phyloP scores from a whole-genome alignment of 2,329 filamentous ascomycete genomes.

The Hypoxylon sp. region DNA sequence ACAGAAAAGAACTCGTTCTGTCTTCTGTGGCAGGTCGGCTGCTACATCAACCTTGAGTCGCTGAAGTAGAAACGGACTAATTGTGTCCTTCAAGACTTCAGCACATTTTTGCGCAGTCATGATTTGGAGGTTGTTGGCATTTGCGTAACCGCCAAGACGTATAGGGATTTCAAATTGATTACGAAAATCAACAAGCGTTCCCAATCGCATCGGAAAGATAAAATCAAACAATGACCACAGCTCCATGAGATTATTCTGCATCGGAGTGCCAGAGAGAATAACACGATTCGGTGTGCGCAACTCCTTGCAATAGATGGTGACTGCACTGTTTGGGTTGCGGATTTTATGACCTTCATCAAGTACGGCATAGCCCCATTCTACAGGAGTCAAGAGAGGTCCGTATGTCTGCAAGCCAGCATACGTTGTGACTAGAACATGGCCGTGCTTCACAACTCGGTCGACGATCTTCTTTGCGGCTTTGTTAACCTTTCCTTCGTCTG shows the following conservation, averaged over 20 bases:
- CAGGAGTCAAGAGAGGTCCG: constrained; percentile 82
- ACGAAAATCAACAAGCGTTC: constrained; percentile 90
- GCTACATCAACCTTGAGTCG: constrained; percentile 95
- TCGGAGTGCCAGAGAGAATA: constrained; percentile 95
- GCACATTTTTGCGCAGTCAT: constrained; percentile 96
- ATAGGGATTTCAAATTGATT: constrained; percentile 96
- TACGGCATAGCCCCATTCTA: constrained; percentile 93
- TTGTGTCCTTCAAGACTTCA: constrained; percentile 92
- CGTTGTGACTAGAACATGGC: constrained; percentile 94
- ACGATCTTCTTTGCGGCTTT: constrained; percentile 85
- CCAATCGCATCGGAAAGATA: constrained; percentile 94
- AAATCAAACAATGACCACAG: constrained; percentile 99
- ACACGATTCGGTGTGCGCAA: constrained; percentile 89
- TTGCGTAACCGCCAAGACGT: constrained; percentile 91
- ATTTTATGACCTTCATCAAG: constrained; percentile 99
- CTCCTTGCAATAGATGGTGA: constrained; percentile 96
- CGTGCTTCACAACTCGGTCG: constrained; percentile 83
- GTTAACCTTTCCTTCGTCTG: constrained; percentile 65
- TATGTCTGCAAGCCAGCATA: constrained; percentile 98
- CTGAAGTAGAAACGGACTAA: constrained; percentile 93
- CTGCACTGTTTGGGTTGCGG: constrained; percentile 93
- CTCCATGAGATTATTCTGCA: constrained; percentile 96
- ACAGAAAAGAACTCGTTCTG: constrained; percentile 95
- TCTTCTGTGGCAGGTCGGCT: constrained; percentile 93
- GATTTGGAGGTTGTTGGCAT: constrained; percentile 93